Evolutionary conservation across 2,329 filamentous ascomycete genomes (phyloP).

Genomic region (Pseudocercospora pini-densiflorae): DNA sequence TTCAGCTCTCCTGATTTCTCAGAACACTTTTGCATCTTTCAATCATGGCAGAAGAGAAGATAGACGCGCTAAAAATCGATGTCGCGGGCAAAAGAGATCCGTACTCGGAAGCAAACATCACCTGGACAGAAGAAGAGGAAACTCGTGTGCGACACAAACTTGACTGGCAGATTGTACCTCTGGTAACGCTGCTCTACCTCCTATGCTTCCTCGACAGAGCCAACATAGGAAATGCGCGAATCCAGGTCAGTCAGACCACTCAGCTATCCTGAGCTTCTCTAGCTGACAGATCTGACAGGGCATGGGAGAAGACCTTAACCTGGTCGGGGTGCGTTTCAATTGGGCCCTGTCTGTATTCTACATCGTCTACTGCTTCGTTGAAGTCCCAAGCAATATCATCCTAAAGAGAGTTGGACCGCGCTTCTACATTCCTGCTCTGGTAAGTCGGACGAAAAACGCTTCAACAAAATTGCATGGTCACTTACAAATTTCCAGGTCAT

Average conservation of each 20-base stretch:
- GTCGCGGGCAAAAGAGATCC: conserved; percentile 13
- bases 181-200: conserved; percentile 64
- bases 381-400: conserved; percentile 45
- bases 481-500: conserved; percentile 54
- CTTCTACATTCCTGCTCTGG: conserved; percentile 6
- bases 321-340: conserved; percentile 40
- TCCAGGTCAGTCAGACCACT: conserved; percentile 18
- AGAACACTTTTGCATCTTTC: background rate
- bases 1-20: background rate
- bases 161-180: conserved; percentile 62
- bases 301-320: conserved; percentile 46
- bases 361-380: conserved; percentile 42
- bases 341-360: conserved; percentile 45
- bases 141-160: conserved; percentile 59
- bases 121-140: conserved; percentile 30
- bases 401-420: conserved; percentile 47
- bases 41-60: conserved; percentile 22
- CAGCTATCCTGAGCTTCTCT: background rate
- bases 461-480: too few species aligned
- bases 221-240: conserved; percentile 30
- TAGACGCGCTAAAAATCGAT: conserved; percentile 4
- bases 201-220: conserved; percentile 59
- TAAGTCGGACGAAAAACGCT: too few species aligned
- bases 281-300: conserved; percentile 21
- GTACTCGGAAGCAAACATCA: conserved; percentile 14